A percentile compares a stretch with the other conserved stretches of the same genome.
Evolutionary conservation across 2,329 filamentous ascomycete species (phyloP).

Genomic region (Claviceps sp.): DNA sequence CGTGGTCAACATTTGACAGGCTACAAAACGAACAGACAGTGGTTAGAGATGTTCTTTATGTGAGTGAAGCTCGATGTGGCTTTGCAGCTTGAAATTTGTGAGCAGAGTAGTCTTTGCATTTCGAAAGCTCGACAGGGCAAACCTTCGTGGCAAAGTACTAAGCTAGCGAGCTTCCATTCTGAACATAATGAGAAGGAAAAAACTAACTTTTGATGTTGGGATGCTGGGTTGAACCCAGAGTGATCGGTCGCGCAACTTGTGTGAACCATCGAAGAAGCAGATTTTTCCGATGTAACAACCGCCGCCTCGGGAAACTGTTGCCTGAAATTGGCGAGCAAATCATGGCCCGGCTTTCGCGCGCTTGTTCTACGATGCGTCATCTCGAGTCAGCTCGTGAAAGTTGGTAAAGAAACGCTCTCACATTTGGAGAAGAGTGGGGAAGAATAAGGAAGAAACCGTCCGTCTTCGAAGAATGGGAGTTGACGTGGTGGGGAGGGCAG

Average conservation of each 20-base stretch:
- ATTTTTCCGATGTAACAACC: constrained; percentile 33
- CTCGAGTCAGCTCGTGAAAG: not conserved
- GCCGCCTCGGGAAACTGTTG: constrained; percentile 67
- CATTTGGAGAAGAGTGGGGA: not conserved
- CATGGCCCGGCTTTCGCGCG: constrained; percentile 71
- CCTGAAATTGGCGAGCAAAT: constrained; percentile 70
- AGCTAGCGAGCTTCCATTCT: not conserved
- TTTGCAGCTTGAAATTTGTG: not conserved
- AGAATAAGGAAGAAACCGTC: not conserved
- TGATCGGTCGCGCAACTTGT: constrained; percentile 18
- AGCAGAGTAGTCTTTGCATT: not conserved
- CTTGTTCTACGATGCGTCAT: constrained; percentile 40
- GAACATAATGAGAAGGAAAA: not conserved
- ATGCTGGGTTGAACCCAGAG: constrained; percentile 10
- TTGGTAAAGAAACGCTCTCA: not conserved
- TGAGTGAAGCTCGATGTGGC: not conserved
- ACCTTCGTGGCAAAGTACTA: not conserved
- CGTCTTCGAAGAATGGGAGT: not conserved
- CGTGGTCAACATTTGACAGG: constrained; percentile 13
- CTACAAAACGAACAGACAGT: constrained; percentile 6
- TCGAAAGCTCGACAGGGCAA: not conserved
- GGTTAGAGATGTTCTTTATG: not conserved
- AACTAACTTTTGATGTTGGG: constrained; percentile 16
- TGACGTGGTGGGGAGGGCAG: not conserved
- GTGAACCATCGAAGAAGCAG: constrained; percentile 25